These are phyloP conservation scores for Ophiognomonia clavigignenti-juglandacearum DNA, from an alignment of 2,329 filamentous ascomycete genomes.

Conservation along the genomic window DNA sequence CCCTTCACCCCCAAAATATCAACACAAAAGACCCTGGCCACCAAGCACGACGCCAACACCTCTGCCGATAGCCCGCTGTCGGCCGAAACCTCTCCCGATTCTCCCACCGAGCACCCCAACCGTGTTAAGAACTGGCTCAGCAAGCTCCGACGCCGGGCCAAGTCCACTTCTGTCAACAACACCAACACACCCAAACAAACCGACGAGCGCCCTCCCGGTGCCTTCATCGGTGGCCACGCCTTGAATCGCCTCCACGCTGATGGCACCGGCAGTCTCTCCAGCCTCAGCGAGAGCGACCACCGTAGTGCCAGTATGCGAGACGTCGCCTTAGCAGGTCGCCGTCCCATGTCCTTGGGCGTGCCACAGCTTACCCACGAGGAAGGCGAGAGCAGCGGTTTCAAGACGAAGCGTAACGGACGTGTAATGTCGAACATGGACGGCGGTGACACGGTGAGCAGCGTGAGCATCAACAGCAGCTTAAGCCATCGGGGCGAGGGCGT, in stretches of 20 bases:
- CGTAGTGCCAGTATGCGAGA: slow-evolving; percentile 26
- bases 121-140: slow-evolving; percentile 40
- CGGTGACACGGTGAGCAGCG: slow-evolving; percentile 18
- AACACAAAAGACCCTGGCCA: slow-evolving; percentile 9
- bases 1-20: slow-evolving; percentile 16
- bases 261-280: slow-evolving; percentile 29
- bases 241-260: slow-evolving; percentile 21
- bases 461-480: slow-evolving; percentile 12
- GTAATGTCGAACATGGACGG: neutral
- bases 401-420: no score
- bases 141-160: slow-evolving; percentile 29
- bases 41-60: slow-evolving; percentile 5
- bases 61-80: slow-evolving; percentile 6
- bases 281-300: slow-evolving; percentile 15
- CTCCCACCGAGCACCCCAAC: slow-evolving; percentile 18
- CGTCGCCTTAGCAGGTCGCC: slow-evolving; percentile 26
- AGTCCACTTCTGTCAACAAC: slow-evolving; percentile 19
- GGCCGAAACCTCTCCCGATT: slow-evolving; percentile 14
- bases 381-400: slow-evolving; percentile 15
- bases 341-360: slow-evolving; percentile 22
- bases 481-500: no score
- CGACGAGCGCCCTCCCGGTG: slow-evolving; percentile 4
- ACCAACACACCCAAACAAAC: neutral
- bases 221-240: slow-evolving; percentile 39
- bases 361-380: slow-evolving; percentile 9